Evolutionary conservation across 495 filamentous ascomycete genomes (phyloP), one percentile per base, ranked within the genome.

Genomic region (Chaetomium tenue): DNA sequence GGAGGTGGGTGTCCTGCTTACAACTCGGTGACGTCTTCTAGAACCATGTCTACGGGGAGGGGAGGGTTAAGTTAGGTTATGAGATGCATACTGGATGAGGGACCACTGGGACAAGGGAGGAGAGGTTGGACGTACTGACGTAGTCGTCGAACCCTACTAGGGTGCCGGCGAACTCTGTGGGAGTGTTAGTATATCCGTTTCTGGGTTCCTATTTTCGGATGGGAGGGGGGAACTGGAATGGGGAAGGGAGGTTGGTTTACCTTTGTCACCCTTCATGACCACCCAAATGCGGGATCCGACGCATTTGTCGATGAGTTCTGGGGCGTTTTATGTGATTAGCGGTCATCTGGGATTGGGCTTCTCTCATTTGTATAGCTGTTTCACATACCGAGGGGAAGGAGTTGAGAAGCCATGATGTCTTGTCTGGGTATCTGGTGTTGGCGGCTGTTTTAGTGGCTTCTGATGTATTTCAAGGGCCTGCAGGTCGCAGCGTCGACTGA

Each of bases 201-300:
- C n/a, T 47, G n/a, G 44, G 2, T 47, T 37, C 1, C 33, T 37
- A 15, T 1, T 40, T n/a, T n/a, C 4, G 9, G 8, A 9, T 40
- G 39, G 39, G 9, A 40, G 13, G 39, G 39, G 8, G 39, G n/a
- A n/a, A 40, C 39, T 30, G 28, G 39, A 15, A 40, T 51, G 58
- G 39, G 15, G 18, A 40, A 22, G 37, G 1, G 55, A 25, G 20
- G 18, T 58, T 39, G 26, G 48, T 50, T 46, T 74, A 89, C 94
- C 94, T 82, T 97, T 97, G 76, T 97, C 94, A 65, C 92, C 91
- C 79, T 98, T 97, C 94, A 98, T 98, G 76, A 98, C 86, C 63
- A 98, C 92, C 94, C 94, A 98, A 76, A 98, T 96, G 69, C 88
- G 88, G 23, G 93, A 97, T 44, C 95, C 94, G 62, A 98, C 91